Percentiles rank a stretch among this genome's conserved stretches.
Conservation (phyloP, 176 grass and related monocot species). For the Hyparrhenia diplandra region DNA sequence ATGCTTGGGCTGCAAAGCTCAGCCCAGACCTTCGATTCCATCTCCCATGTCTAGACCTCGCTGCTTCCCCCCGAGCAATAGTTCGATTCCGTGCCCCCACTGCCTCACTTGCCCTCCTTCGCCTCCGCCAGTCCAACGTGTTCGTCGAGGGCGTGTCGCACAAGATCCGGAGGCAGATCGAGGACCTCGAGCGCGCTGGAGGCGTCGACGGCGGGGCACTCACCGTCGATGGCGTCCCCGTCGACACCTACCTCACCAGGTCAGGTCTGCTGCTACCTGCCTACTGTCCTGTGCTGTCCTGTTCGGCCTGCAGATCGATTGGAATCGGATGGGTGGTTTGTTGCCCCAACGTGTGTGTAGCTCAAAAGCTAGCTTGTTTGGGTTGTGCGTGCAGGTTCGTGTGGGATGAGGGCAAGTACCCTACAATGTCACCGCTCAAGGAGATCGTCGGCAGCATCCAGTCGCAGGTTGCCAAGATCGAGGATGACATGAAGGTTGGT, state of each 20-base stretch:
- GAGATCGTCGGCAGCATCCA: conserved; percentile 76
- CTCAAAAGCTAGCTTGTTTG: not conserved
- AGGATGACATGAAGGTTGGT: conserved; percentile 96
- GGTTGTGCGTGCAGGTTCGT: conserved; percentile 49
- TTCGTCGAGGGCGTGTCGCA: conserved; percentile 87
- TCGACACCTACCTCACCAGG: conserved; percentile 90
- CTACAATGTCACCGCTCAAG: conserved; percentile 76
- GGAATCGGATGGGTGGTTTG: not conserved
- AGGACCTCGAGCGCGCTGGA: conserved; percentile 77
- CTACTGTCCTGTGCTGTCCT: not conserved
- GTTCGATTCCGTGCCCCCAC: not conserved
- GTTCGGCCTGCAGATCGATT: not conserved
- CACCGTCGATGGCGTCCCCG: conserved; percentile 89
- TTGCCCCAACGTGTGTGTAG: not conserved
- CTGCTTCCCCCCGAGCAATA: not conserved
- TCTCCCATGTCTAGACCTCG: not conserved
- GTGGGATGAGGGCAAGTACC: conserved; percentile 93
- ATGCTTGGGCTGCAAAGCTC: not conserved
- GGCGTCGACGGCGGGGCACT: conserved; percentile 48
- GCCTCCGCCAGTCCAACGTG: conserved; percentile 60
- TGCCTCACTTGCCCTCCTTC: not conserved
- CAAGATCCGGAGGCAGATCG: conserved; percentile 95
- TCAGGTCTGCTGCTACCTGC: not conserved
- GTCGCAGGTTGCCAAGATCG: conserved; percentile 83
- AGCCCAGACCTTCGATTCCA: not conserved